Conservation (phyloP, 2,329 filamentous ascomycete species). For the Epichloe gansuensis region DNA sequence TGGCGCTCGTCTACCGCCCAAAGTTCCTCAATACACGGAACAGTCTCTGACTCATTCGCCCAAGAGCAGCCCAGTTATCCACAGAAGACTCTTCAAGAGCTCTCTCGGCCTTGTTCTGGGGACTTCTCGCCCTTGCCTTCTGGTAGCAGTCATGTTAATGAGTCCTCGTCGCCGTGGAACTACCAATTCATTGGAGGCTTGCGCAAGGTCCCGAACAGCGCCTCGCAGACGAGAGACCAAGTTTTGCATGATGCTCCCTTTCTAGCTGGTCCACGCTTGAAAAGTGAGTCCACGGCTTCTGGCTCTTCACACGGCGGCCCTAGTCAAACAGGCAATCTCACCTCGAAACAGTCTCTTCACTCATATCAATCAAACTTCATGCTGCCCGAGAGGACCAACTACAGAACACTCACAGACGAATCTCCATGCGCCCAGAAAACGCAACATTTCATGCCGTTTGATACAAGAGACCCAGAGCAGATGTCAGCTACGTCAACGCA, state of each 20-base stretch:
- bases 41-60: slow-evolving; percentile 16
- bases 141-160: slow-evolving; percentile 8
- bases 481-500: slow-evolving; percentile 29
- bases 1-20: slow-evolving; percentile 33
- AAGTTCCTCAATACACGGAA: slow-evolving; percentile 31
- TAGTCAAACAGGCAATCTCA: slow-evolving; percentile 3
- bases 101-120: slow-evolving; percentile 6
- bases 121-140: slow-evolving; percentile 10
- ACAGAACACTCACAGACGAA: slow-evolving; percentile 36
- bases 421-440: background rate
- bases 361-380: slow-evolving; percentile 29
- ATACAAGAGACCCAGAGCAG: slow-evolving; percentile 23
- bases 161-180: slow-evolving; percentile 34
- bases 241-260: background rate
- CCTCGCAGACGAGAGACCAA: background rate
- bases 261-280: background rate
- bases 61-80: slow-evolving; percentile 37
- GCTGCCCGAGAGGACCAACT: slow-evolving; percentile 39
- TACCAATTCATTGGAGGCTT: slow-evolving; percentile 43
- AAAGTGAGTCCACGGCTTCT: background rate
- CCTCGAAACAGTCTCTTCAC: slow-evolving; percentile 14
- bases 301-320: background rate
- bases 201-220: slow-evolving; percentile 32
- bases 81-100: slow-evolving; percentile 35
- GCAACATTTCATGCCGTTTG: background rate